Base-by-base conservation (phyloP, 192 early-diverging fungal genomes). In the Coemansia aciculifera region DNA sequence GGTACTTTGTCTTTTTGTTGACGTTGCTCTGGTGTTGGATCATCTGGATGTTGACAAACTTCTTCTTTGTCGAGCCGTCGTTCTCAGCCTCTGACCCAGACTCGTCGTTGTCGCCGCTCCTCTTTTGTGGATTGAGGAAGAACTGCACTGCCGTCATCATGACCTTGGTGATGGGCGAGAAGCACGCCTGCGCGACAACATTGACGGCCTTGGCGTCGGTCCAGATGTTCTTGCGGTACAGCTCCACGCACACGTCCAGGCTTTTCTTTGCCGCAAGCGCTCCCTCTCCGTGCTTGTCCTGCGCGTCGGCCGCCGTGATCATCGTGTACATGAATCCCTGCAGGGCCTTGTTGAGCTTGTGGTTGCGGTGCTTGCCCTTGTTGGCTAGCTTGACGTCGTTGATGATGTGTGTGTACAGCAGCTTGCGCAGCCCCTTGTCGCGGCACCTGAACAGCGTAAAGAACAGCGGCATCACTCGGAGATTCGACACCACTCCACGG, bases 301-400 rank as follows among this genome's bases (percentile, higher is more conserved):
- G 86, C 1, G 86, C 79, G 44, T 88, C 87, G 13, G 89, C 86
- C 40, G 86, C 84, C 44, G 88, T 90, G 21, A 98, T 82, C 89
- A 99, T 95, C 57, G 90, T 96, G 78, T 95, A 99, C 97, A 99
- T 98, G 70, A 92, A 97, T 62, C 92, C 92, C 84, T 98, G 98
- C 46, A 99, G 84, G 19, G 92, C 89, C 76, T 96, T 98, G 90
- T 99, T 99, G 56, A 99, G 85, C 77, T 93, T 94, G 88, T 97
- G 96, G 87, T 99, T 98, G 79, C 95, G 96, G 31, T 89, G 85
- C 74, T 95, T 95, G 40, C 80, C 80, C 34, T 85, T 86, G 84
- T 98, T 99, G 49, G 94, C 87, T 59, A 87, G 89, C 74, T 95
- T 95, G 84, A 99, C 95, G 79, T 99, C 96, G 57, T 86, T 90